Conservation (phyloP, 2,329 filamentous ascomycete genomes). For the Ceratocystis lukuohia region DNA sequence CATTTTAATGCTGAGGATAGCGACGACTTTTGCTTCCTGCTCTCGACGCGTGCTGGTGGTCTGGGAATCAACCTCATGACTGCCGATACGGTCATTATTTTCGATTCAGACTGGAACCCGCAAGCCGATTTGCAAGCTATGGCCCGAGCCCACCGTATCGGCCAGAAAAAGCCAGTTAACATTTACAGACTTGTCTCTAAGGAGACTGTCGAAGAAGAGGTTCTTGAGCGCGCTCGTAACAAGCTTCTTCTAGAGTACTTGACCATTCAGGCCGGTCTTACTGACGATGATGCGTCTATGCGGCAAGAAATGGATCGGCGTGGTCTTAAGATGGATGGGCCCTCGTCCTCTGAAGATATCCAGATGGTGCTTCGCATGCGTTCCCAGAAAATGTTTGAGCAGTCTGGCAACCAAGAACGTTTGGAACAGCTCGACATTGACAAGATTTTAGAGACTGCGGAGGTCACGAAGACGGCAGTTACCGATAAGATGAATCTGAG, state of each 20-base stretch:
- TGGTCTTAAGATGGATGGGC: constrained; percentile 59
- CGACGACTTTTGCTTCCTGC: constrained; percentile 87
- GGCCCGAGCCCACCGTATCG: constrained; percentile 95
- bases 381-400: constrained; percentile 98
- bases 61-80: constrained; percentile 99
- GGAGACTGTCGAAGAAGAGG: constrained; percentile 95
- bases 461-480: constrained; percentile 92
- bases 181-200: constrained; percentile 95
- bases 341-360: constrained; percentile 85
- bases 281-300: constrained; percentile 78
- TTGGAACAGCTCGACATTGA: constrained; percentile 96
- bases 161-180: constrained; percentile 88
- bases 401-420: constrained; percentile 90
- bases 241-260: constrained; percentile 96
- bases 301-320: constrained; percentile 66
- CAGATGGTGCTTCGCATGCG: constrained; percentile 92
- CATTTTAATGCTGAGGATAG: constrained; percentile 97
- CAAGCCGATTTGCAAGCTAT: constrained; percentile 97
- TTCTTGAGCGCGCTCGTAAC: constrained; percentile 88
- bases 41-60: constrained; percentile 90
- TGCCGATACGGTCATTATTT: constrained; percentile 92
- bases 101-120: constrained; percentile 98
- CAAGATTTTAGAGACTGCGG: constrained; percentile 88
- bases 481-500: constrained; percentile 84
- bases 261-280: constrained; percentile 92